Conservation (phyloP, 2,329 filamentous ascomycete genomes). For the Fusarium torreyae region DNA sequence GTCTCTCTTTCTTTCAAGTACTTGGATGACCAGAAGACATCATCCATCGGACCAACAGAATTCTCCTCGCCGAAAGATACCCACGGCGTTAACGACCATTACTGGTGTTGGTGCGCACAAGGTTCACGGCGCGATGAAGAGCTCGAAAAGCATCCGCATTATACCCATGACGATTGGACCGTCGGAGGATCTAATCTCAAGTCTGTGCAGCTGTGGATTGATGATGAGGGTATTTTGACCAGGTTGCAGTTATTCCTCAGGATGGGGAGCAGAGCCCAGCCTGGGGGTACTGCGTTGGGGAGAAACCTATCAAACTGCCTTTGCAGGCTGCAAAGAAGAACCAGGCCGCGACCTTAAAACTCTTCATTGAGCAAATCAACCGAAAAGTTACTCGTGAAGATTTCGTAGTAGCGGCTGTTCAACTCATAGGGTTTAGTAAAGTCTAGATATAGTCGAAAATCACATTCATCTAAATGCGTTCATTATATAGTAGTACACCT, state of each 20-base stretch:
- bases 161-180: not conserved
- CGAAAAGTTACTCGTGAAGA: not conserved
- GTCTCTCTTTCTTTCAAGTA: constrained; percentile 3
- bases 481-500: too few species aligned
- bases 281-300: not conserved
- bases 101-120: not conserved
- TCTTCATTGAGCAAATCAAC: not conserved
- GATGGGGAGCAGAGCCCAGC: not conserved
- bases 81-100: not conserved
- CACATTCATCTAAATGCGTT: too few species aligned
- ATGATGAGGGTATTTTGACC: not conserved
- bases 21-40: not conserved
- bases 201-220: not conserved
- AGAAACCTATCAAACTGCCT: not conserved
- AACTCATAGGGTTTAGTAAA: not conserved
- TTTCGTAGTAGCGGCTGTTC: not conserved
- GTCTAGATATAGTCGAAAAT: not conserved
- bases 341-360: not conserved
- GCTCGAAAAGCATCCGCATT: not conserved
- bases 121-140: not conserved
- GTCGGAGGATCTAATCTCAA: not conserved
- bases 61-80: not conserved
- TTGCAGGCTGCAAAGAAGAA: not conserved
- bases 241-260: not conserved
- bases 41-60: not conserved